phyloP scores from a whole-genome alignment of 1,284 basidiomycete genomes.

The Heterobasidion occidentale region DNA sequence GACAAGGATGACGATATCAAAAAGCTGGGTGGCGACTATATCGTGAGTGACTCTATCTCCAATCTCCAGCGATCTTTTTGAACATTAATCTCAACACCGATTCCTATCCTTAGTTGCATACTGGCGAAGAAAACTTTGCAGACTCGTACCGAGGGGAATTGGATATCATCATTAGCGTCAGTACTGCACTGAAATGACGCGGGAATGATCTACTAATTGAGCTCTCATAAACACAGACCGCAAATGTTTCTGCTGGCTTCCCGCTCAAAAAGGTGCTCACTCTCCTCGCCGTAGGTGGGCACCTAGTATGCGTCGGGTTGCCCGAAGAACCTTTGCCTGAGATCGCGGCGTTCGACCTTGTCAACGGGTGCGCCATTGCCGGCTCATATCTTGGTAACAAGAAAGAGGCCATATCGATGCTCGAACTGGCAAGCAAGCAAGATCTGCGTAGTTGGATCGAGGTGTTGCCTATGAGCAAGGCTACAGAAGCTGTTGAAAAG shows the following conservation, averaged over 20 bases:
- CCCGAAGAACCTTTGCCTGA: neutral
- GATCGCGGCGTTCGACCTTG: conserved; percentile 23
- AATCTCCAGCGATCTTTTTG: too few relatives aligned
- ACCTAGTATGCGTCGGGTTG: neutral
- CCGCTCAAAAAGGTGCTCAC: neutral
- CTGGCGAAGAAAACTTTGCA: neutral
- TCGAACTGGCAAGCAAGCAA: conserved; percentile 50
- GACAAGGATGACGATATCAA: conserved; percentile 41
- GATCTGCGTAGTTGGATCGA: conserved; percentile 23
- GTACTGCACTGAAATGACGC: too few relatives aligned
- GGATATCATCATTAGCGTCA: neutral
- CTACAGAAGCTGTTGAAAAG: neutral
- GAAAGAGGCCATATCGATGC: conserved; percentile 53
- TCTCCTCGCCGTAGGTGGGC: neutral
- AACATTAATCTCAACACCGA: neutral
- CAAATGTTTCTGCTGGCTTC: neutral
- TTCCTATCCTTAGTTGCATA: neutral
- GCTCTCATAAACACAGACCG: neutral
- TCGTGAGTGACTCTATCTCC: neutral
- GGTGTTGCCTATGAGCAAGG: neutral
- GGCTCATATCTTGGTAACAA: conserved; percentile 55
- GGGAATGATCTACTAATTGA: neutral
- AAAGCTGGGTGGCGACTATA: neutral
- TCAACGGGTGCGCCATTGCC: conserved; percentile 30
- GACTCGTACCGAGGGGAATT: neutral